Conservation (phyloP, 345 rosid species). For the Citrus medica region DNA sequence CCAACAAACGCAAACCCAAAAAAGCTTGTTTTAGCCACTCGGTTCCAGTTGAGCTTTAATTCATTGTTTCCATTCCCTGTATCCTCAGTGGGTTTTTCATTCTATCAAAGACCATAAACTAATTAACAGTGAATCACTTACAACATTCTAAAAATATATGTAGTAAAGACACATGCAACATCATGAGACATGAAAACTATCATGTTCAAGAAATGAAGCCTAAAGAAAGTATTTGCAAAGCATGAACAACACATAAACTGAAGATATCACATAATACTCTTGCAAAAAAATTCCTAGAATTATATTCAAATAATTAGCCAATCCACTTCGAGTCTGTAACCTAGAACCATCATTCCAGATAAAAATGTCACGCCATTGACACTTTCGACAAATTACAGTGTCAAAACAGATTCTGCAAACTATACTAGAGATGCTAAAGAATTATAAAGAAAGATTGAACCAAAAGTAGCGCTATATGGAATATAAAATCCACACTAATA, state of each 20-base stretch:
- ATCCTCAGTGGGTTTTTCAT: not conserved
- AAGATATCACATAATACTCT: not conserved
- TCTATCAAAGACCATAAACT: constrained; percentile 2
- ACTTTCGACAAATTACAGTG: not conserved
- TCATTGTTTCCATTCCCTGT: not conserved
- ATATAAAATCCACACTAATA: too few species aligned
- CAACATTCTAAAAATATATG: not conserved
- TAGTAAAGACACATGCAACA: not conserved
- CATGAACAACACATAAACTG: not conserved
- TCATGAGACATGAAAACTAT: not conserved
- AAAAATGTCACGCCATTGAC: not conserved
- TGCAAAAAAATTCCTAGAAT: not conserved
- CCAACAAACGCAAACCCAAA: constrained; percentile 83
- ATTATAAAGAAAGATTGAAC: too few species aligned
- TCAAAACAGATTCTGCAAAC: too few species aligned
- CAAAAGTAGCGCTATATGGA: too few species aligned
- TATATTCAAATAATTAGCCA: not conserved
- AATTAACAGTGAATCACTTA: not conserved
- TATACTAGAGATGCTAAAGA: not conserved
- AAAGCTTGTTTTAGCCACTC: constrained; percentile 65
- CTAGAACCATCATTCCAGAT: not conserved
- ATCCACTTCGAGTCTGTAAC: not conserved
- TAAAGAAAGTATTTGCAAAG: not conserved
- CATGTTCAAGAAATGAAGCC: not conserved
- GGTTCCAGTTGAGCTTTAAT: constrained; percentile 64